Evolutionary conservation across 371 early-diverging fungal species (phyloP), one percentile per base, ranked within the genome.

Genomic region (Cladochytrium tenue): DNA sequence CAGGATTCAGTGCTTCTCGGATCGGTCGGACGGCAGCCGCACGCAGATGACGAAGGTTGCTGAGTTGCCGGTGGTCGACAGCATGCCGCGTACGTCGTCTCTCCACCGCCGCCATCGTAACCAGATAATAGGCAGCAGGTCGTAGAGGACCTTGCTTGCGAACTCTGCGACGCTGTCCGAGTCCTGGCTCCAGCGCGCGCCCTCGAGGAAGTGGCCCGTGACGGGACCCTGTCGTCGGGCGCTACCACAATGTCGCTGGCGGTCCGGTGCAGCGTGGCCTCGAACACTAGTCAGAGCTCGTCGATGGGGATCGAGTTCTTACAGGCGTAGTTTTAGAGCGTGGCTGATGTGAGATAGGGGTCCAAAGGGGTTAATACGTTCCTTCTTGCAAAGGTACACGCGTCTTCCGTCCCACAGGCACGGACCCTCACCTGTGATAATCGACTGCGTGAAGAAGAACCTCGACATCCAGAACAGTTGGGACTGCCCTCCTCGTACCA

Each of bases 391-490:
- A 34, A n/a, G 51, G 52, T 43, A 20, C 13, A 13, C 20, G 43
- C 13, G n/a, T n/a, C n/a, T n/a, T n/a, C n/a, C n/a, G n/a, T n/a
- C n/a, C n/a, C n/a, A n/a, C n/a, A n/a, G n/a, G n/a, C n/a, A n/a
- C n/a, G n/a, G n/a, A n/a, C n/a, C n/a, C n/a, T 56, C 68, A 80
- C 78, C 79, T 1, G 85, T 86, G 55, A 86, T 83, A 58, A 86
- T 85, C 4, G 87, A 86, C 64, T 85, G 87, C 15, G 87, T 86
- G 58, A 86, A 85, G 66, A 82, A 86, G 70, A 86, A 86, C 0
- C 85, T 85, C 33, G 78, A 74, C 81, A 86, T 79, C 85, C 85
- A 85, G 62, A 83, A 86, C 0, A 84, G 76, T 53, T 66, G 20
- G 85, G 85, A 26, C 72, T 60, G 1, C 83, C 83, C n/a, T 71